phyloP scores from a whole-genome alignment of 2,329 filamentous ascomycete species.

The Plenodomus biglobosus region DNA sequence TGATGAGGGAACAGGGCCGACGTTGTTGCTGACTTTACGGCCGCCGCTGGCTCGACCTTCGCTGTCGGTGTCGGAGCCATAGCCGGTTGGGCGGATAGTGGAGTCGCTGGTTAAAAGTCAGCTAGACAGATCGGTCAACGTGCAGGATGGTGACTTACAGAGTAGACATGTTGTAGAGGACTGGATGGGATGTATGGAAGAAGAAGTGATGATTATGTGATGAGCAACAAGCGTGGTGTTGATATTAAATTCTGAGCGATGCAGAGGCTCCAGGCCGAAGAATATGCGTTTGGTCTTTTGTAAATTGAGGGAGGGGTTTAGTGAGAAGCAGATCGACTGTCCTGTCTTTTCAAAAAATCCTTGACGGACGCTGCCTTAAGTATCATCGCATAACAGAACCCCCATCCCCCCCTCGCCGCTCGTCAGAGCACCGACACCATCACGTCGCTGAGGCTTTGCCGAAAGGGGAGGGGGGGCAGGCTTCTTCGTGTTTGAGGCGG shows the following conservation, averaged over 20 bases:
- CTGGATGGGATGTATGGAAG: not conserved
- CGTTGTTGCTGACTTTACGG: conserved; percentile 37
- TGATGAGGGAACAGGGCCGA: conserved; percentile 42
- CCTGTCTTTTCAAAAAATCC: conserved; percentile 14
- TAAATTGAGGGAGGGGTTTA: conserved; percentile 8
- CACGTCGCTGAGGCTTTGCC: too few relatives aligned
- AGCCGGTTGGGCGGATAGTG: conserved; percentile 33
- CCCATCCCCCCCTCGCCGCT: too few relatives aligned
- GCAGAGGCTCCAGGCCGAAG: conserved; percentile 10
- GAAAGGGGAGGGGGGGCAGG: not conserved
- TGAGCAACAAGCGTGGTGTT: too few relatives aligned
- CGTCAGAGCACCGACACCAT: too few relatives aligned
- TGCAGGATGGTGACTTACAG: conserved; percentile 23
- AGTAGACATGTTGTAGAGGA: conserved; percentile 26
- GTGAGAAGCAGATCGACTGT: conserved; percentile 32
- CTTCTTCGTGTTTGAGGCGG: not conserved
- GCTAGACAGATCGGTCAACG: not conserved
- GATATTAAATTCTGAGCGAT: conserved; percentile 2
- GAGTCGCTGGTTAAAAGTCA: conserved; percentile 24
- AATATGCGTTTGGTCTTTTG: conserved; percentile 4
- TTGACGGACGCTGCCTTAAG: conserved; percentile 26
- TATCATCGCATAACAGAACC: conserved; percentile 8
- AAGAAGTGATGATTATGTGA: not conserved
- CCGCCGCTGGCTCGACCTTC: conserved; percentile 46
- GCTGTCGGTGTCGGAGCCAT: conserved; percentile 44